Evolutionary conservation across 805 yeast genomes (phyloP).

Genomic region (Monosporozyma aerobia): DNA sequence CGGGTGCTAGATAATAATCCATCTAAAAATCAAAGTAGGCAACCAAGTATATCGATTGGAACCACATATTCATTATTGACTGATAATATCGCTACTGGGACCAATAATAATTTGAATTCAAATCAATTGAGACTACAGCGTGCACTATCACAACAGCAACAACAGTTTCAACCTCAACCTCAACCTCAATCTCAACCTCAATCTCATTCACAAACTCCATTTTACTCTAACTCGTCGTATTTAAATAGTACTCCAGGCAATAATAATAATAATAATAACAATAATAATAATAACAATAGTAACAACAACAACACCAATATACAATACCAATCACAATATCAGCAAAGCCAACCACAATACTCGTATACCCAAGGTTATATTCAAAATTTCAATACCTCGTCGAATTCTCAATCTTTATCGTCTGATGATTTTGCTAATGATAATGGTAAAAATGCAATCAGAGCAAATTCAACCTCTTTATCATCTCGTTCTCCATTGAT

Average conservation of each 20-base stretch:
- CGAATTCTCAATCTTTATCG: background rate
- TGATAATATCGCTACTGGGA: background rate
- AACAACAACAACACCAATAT: background rate
- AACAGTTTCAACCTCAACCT: background rate
- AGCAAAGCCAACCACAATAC: background rate
- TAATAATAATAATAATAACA: no score
- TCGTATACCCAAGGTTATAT: background rate
- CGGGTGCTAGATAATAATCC: background rate
- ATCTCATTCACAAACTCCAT: background rate
- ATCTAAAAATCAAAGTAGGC: background rate
- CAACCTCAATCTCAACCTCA: background rate
- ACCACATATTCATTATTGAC: background rate
- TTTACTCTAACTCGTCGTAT: background rate
- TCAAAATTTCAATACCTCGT: background rate
- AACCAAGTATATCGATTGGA: background rate
- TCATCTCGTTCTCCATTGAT: background rate
- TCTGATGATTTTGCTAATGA: background rate
- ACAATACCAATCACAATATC: background rate
- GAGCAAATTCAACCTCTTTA: background rate
- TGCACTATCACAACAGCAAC: background rate
- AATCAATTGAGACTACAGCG: background rate
- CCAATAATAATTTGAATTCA: background rate
- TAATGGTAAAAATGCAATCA: background rate
- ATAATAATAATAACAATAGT: no score
- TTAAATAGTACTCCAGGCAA: background rate